These are phyloP conservation scores for Asclepias syriaca DNA, from an alignment of 257 asterid species.

Conservation along the genomic window DNA sequence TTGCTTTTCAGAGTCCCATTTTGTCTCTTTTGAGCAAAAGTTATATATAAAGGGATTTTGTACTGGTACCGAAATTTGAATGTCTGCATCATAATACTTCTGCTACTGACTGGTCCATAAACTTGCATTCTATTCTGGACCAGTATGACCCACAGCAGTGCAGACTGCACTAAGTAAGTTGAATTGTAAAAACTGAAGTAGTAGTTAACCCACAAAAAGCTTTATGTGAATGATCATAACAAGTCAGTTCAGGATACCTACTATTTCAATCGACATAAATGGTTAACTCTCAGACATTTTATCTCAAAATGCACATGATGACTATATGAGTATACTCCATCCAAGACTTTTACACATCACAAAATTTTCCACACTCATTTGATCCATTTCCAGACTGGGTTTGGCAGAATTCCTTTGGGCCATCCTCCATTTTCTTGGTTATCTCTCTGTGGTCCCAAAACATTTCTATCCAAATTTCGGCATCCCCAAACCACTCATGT, in stretches of 20 bases:
- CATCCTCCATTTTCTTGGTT: neutral
- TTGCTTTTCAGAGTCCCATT: slow-evolving; percentile 13
- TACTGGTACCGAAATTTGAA: neutral
- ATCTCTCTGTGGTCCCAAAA: slow-evolving; percentile 4
- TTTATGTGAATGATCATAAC: neutral
- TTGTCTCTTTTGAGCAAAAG: slow-evolving; percentile 16
- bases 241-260: slow-evolving; percentile 5
- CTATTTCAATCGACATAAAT: neutral
- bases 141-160: slow-evolving; percentile 8
- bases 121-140: slow-evolving; percentile 9
- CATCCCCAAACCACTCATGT: neutral
- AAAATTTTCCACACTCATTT: neutral
- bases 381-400: neutral
- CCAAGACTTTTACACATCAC: slow-evolving; percentile 6
- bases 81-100: slow-evolving; percentile 7
- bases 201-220: neutral
- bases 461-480: neutral
- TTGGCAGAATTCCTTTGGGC: neutral
- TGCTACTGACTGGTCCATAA: neutral
- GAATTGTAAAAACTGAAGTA: slow-evolving; percentile 2
- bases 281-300: neutral
- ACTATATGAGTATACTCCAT: neutral
- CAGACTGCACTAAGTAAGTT: neutral
- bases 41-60: neutral
- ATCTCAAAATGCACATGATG: neutral